Evolutionary conservation across 1,139 yeast genomes (phyloP).

Genomic region (Lodderomyces beijingensis): DNA sequence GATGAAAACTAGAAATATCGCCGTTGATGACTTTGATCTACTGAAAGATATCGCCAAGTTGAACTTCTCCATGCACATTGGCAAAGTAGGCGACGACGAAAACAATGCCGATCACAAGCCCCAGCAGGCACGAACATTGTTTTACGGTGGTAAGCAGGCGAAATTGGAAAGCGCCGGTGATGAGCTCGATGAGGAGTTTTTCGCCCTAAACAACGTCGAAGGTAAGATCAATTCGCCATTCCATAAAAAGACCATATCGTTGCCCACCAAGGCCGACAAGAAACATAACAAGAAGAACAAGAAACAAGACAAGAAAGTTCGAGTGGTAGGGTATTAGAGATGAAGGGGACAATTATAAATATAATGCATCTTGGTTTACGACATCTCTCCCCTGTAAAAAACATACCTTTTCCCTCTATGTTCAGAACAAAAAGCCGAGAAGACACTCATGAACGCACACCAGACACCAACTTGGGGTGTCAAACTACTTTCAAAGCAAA

Average conservation of each 20-base stretch:
- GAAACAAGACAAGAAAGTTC: constrained; percentile 50
- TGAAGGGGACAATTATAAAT: no score
- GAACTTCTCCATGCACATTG: constrained; percentile 74
- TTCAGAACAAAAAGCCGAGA: no score
- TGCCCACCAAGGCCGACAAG: constrained; percentile 38
- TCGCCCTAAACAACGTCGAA: constrained; percentile 57
- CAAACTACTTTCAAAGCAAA: no score
- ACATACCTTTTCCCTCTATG: no score
- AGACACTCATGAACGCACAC: no score
- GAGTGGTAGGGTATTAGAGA: constrained; percentile 41
- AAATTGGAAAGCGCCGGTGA: constrained; percentile 73
- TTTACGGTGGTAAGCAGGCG: constrained; percentile 79
- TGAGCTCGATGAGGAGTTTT: constrained; percentile 81
- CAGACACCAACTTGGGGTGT: no score
- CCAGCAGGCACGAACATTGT: constrained; percentile 39
- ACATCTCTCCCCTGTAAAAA: no score
- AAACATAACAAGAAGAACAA: constrained; percentile 79
- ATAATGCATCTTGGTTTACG: no score
- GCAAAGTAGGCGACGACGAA: constrained; percentile 9
- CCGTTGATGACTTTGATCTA: constrained; percentile 53
- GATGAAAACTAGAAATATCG: constrained; percentile 50
- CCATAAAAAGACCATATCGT: constrained; percentile 45
- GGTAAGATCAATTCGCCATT: constrained; percentile 71
- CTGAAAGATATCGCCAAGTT: constrained; percentile 65
- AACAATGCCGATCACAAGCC: neutral